A percentile compares a stretch with the other conserved stretches of the same genome.
Conservation (phyloP, 306 rosid genomes). For the Citrullus mucosospermus region DNA sequence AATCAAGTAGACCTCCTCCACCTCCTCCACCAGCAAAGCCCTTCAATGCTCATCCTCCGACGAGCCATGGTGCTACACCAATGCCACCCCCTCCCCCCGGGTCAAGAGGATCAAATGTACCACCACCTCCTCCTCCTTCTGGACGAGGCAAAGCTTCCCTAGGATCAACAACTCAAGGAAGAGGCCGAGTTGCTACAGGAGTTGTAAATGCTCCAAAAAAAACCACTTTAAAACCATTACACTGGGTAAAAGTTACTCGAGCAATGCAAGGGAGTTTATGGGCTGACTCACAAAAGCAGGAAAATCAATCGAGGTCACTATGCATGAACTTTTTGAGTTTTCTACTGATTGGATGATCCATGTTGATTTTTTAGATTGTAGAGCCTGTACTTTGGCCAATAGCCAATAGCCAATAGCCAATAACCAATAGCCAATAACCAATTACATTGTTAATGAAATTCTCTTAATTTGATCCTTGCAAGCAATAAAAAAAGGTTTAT, state of each 20-base stretch:
- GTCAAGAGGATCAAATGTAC: slow-evolving; percentile 24
- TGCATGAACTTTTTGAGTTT: slow-evolving; percentile 8
- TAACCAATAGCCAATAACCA: background rate
- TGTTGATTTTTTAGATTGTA: background rate
- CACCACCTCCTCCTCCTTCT: slow-evolving; percentile 35
- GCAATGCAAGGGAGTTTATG: slow-evolving; percentile 86
- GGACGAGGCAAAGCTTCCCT: slow-evolving; percentile 29
- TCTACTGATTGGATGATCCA: background rate
- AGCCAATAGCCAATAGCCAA: background rate
- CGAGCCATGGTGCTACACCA: slow-evolving; percentile 17
- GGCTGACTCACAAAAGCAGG: slow-evolving; percentile 88
- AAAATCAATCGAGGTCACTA: slow-evolving; percentile 51
- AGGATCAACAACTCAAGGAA: slow-evolving; percentile 41
- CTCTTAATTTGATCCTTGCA: background rate
- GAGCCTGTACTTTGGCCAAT: background rate
- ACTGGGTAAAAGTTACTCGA: slow-evolving; percentile 94
- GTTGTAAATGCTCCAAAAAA: slow-evolving; percentile 51
- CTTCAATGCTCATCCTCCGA: slow-evolving; percentile 23
- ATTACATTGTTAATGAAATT: background rate
- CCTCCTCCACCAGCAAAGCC: slow-evolving; percentile 37
- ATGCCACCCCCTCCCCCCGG: slow-evolving; percentile 30
- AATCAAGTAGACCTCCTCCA: slow-evolving; percentile 24
- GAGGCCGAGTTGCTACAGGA: slow-evolving; percentile 42
- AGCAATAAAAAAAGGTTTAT: background rate
- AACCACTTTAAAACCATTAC: slow-evolving; percentile 63